Evolutionary conservation across 2,329 filamentous ascomycete genomes (phyloP), one percentile per base, ranked within the genome.

Genomic region (Tympanopsis confertula): DNA sequence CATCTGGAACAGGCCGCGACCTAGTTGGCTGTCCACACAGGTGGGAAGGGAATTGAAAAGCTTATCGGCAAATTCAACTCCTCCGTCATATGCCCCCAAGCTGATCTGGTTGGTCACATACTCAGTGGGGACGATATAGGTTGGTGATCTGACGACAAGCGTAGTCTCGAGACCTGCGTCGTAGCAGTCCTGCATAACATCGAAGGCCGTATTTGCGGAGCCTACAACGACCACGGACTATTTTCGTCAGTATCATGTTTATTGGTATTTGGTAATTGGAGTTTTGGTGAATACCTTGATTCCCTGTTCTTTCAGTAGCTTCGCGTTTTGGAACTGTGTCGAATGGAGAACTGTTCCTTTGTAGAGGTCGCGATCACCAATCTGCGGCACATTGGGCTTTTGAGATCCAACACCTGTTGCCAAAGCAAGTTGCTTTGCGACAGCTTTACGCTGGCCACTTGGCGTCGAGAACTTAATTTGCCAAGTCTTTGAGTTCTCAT

Each of bases 141-240:
- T 26, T 24, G 29, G 30, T 14, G 32, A 41, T n/a, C 40, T 28
- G 5, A 19, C 30, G 14, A 41, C 19, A 36, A 41, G 38, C 19
- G 40, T 41, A 13, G 37, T 41, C 4, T 20, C 26, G 10, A 41
- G 22, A n/a, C 22, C n/a, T n/a, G 22, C 22, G n/a, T 7, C 22
- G n/a, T 26, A n/a, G 22, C 41, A 45, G 13, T 45, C 38, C 24
- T 32, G 38, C 15, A 37, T 38, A 17, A 41, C 41, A 38, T 47
- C 42, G 40, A 47, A 47, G 7, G 42, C 45, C 18, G 44, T 47
- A 29, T 44, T 45, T 15, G 41, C 44, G 24, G 42, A 47, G 20
- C 38, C 40, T 33, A 37, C 13, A 39, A 35, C 43, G 41, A 22
- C 3, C 5, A 15, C 20, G 13, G 4, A 17, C 19, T 14, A 35